Evolutionary conservation across 2,329 filamentous ascomycete genomes (phyloP), one percentile per base, ranked within the genome.

Genomic region (Davidsoniella neocaledoniae): DNA sequence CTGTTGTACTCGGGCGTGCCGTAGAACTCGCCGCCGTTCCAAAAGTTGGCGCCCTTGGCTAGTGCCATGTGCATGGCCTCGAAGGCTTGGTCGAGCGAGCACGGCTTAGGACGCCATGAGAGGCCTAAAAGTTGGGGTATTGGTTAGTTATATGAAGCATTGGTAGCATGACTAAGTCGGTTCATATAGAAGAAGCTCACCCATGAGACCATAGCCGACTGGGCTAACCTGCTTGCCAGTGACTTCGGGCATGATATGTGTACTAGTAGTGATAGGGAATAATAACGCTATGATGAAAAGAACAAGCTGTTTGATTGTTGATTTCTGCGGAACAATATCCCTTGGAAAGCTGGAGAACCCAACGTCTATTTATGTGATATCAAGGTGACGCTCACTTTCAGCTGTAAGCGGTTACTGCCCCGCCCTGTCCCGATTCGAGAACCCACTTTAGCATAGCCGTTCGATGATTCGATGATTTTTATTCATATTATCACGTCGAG

Each of bases 1-100:
- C 61, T 65, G 63, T 81, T 79, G 57, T 68, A 68, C 17, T 74
- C 66, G 1, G 71, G 69, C 0, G 67, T 64, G 38, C 79, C 79
- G 63, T 84, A 84, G 58, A 82, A 72, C 58, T 81, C 76, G 54
- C 70, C 78, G 37, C 68, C 77, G 56, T 80, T 81, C 76, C 77
- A 82, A 50, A 71, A 65, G 54, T 63, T 70, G 57, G 62, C 64
- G 50, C 69, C 66, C 9, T 59, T 59, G 21, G 62, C 55, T 10
- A 79, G 59, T 5, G 76, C 66, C 16, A 72, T 67, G 55, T 72
- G 71, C 62, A 83, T 67, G 9, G 74, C 71, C 41, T 69, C 69
- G 54, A 79, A 69, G 37, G 70, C 65, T 54, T 73, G 63, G 33
- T 74, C 68, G 12, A 70, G 58, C 2, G 70, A 59, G 8, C 62